phyloP scores from a whole-genome alignment of 2,329 filamentous ascomycete species.

The Talaromyces sp. region DNA sequence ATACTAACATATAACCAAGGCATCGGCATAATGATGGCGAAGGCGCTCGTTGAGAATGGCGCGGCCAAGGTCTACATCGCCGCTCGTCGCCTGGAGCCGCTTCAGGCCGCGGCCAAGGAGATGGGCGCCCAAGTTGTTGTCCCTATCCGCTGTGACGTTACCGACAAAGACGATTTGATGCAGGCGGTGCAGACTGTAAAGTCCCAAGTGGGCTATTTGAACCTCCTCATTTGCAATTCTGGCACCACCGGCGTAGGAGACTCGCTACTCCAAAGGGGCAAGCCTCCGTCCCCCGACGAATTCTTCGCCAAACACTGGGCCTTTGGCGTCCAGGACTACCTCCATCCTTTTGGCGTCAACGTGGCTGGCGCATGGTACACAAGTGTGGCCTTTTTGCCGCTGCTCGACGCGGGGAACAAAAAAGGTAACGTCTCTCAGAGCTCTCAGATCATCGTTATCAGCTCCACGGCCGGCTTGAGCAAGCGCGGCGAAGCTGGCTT shows the following conservation, averaged over 20 bases:
- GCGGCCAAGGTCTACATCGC: slow-evolving; percentile 49
- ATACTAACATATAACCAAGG: slow-evolving; percentile 13
- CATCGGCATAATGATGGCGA: slow-evolving; percentile 38
- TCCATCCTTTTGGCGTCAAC: slow-evolving; percentile 21
- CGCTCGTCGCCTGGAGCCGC: slow-evolving; percentile 40
- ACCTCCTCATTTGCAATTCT: slow-evolving; percentile 48
- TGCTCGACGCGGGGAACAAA: slow-evolving; percentile 28
- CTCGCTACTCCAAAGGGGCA: background rate
- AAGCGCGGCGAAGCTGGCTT: slow-evolving; percentile 14
- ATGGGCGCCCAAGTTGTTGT: slow-evolving; percentile 25
- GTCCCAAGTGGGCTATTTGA: slow-evolving; percentile 40
- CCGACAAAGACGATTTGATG: slow-evolving; percentile 34
- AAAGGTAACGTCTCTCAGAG: slow-evolving; percentile 2
- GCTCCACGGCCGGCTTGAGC: slow-evolving; percentile 15
- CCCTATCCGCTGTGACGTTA: slow-evolving; percentile 40
- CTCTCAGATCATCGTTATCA: slow-evolving; percentile 20
- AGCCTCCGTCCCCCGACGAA: slow-evolving; percentile 16
- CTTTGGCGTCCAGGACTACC: slow-evolving; percentile 20
- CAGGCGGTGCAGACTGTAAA: slow-evolving; percentile 36
- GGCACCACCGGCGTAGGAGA: slow-evolving; percentile 38
- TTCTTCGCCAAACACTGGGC: slow-evolving; percentile 26
- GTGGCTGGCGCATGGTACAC: slow-evolving; percentile 26
- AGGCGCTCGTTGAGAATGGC: slow-evolving; percentile 41
- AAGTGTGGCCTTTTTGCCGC: slow-evolving; percentile 25
- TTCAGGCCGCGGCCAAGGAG: slow-evolving; percentile 21